These are phyloP conservation scores for Lolium multiflorum DNA, from an alignment of 176 grass and related monocot genomes.

Conservation along the genomic window DNA sequence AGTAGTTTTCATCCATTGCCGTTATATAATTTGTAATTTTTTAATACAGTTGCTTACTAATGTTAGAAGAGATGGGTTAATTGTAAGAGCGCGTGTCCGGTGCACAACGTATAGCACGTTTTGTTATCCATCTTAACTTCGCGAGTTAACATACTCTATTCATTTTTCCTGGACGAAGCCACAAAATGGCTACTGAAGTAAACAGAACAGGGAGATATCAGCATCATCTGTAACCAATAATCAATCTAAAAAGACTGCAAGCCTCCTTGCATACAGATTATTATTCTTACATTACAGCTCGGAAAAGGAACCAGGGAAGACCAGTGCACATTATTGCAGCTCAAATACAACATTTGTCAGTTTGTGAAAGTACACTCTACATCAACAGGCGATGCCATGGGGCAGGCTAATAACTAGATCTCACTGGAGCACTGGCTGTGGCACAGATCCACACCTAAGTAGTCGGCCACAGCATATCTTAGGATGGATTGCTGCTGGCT, in stretches of 20 bases:
- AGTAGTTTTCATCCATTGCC: too few relatives aligned
- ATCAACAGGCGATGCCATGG: conserved; percentile 44
- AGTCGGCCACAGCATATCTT: conserved; percentile 48
- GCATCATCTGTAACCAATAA: conserved; percentile 23
- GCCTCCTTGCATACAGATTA: conserved; percentile 46
- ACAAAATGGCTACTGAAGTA: not conserved
- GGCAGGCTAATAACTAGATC: not conserved
- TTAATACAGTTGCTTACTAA: too few relatives aligned
- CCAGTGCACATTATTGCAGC: conserved; percentile 49
- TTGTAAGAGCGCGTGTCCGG: too few relatives aligned
- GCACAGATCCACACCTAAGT: conserved; percentile 47
- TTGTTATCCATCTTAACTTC: not conserved
- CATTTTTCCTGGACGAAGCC: not conserved
- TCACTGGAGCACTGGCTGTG: conserved; percentile 23
- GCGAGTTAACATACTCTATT: not conserved
- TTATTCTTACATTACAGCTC: conserved; percentile 58
- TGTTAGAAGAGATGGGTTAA: too few relatives aligned
- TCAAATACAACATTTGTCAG: conserved; percentile 52
- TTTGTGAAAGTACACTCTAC: conserved; percentile 49
- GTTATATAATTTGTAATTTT: too few relatives aligned
- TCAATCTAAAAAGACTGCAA: conserved; percentile 45
- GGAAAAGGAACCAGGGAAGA: conserved; percentile 6
- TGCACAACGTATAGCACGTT: not conserved
- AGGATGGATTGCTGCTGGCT: conserved; percentile 17
- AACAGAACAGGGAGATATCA: conserved; percentile 19